Evolutionary conservation across 768 basidiomycete species (phyloP).

Genomic region (Suillus occidentalis): DNA sequence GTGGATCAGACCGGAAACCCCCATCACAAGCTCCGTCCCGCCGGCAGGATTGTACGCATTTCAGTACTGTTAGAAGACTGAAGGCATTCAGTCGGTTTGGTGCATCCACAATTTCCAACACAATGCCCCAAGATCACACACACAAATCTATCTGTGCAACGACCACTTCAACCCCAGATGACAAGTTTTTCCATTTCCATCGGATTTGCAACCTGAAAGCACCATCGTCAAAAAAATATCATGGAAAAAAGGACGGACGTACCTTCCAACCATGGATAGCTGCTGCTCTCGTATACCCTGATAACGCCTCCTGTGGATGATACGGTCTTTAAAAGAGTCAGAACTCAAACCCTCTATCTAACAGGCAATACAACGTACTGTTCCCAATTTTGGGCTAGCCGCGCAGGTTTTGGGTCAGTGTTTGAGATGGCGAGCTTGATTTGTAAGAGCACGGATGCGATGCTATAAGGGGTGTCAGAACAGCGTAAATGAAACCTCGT

Average conservation of each 20-base stretch:
- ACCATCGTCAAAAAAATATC: not conserved
- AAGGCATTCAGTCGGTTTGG: too few species aligned
- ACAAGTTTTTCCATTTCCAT: conserved; percentile 23
- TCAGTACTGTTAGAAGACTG: too few species aligned
- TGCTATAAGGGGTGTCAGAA: conserved; percentile 21
- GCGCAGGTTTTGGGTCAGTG: not conserved
- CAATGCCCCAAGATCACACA: not conserved
- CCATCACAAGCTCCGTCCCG: too few species aligned
- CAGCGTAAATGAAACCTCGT: conserved; percentile 9
- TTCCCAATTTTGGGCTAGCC: conserved; percentile 54
- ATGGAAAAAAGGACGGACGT: conserved; percentile 4
- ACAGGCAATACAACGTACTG: conserved; percentile 30
- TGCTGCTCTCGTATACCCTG: conserved; percentile 67
- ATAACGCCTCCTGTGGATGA: conserved; percentile 54
- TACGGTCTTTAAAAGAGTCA: conserved; percentile 35
- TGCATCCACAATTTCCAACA: not conserved
- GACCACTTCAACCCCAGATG: conserved; percentile 4
- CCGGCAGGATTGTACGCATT: too few species aligned
- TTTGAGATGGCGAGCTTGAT: conserved; percentile 32
- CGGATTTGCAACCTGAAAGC: conserved; percentile 23
- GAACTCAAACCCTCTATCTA: not conserved
- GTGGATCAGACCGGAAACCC: too few species aligned
- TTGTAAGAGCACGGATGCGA: conserved; percentile 52
- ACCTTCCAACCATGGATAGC: conserved; percentile 64
- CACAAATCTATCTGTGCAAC: not conserved